A percentile compares a stretch with the other conserved stretches of the same genome.
Conservation (phyloP, 2,329 filamentous ascomycete species). For the Chalaropsis thielavioides region DNA sequence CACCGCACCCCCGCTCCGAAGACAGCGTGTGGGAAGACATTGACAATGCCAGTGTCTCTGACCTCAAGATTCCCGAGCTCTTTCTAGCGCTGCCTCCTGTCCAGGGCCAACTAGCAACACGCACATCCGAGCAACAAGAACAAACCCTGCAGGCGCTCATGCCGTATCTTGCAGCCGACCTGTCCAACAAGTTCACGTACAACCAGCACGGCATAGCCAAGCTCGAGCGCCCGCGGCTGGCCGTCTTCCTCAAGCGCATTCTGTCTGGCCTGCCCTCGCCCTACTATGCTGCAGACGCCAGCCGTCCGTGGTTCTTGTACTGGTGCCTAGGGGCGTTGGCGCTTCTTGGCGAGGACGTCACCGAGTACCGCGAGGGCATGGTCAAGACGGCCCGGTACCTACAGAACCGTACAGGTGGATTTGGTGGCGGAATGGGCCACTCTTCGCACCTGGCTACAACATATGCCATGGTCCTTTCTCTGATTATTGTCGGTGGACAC, state of each 20-base stretch:
- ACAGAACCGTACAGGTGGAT: slow-evolving; percentile 73
- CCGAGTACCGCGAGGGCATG: slow-evolving; percentile 52
- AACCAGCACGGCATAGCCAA: slow-evolving; percentile 62
- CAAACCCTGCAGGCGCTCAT: slow-evolving; percentile 54
- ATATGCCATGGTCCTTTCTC: slow-evolving; percentile 68
- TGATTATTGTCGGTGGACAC: slow-evolving; percentile 64
- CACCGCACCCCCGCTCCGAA: background rate
- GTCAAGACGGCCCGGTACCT: slow-evolving; percentile 62
- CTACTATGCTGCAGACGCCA: slow-evolving; percentile 68
- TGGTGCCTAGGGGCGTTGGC: slow-evolving; percentile 70
- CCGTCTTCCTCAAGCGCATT: slow-evolving; percentile 45
- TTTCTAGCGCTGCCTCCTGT: slow-evolving; percentile 48
- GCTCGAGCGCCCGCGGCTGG: slow-evolving; percentile 50
- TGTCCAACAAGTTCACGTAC: slow-evolving; percentile 34
- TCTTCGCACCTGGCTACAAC: slow-evolving; percentile 75
- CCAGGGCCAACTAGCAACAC: slow-evolving; percentile 49
- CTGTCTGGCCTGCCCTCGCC: slow-evolving; percentile 49
- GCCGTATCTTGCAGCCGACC: slow-evolving; percentile 43
- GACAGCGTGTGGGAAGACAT: slow-evolving; percentile 17
- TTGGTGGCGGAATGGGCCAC: slow-evolving; percentile 88
- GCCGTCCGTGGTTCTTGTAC: slow-evolving; percentile 86
- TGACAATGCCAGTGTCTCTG: slow-evolving; percentile 1
- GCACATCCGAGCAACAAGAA: slow-evolving; percentile 53
- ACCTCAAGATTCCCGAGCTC: slow-evolving; percentile 34
- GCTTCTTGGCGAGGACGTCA: slow-evolving; percentile 60